Evolutionary conservation across 2,329 filamentous ascomycete genomes (phyloP).

Genomic region (Stenocarpella maydis): DNA sequence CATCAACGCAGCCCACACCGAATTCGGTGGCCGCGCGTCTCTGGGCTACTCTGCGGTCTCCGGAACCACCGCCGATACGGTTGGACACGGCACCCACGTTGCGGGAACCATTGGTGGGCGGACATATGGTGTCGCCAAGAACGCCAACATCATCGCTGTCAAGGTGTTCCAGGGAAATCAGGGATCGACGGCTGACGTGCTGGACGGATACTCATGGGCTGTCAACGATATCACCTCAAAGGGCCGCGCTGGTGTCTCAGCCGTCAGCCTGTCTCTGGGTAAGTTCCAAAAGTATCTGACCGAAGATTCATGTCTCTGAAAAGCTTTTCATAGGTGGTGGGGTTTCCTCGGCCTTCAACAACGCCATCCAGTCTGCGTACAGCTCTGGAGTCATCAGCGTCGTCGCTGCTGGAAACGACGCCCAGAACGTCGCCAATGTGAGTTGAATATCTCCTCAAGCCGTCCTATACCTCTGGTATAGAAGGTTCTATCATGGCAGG

Average conservation of each 20-base stretch:
- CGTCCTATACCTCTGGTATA: not conserved
- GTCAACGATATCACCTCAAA: constrained; percentile 38
- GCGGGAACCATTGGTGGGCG: constrained; percentile 44
- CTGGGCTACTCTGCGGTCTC: constrained; percentile 42
- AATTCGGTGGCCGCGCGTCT: constrained; percentile 43
- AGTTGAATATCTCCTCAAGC: not conserved
- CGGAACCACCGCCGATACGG: constrained; percentile 39
- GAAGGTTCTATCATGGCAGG: no score
- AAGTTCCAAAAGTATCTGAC: no score
- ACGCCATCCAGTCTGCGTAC: constrained; percentile 47
- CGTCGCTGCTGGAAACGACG: constrained; percentile 53
- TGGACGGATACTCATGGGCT: constrained; percentile 40
- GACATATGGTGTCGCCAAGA: constrained; percentile 46
- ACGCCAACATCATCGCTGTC: constrained; percentile 43
- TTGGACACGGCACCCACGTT: constrained; percentile 46
- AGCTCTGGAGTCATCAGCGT: constrained; percentile 49
- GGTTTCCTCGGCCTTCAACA: constrained; percentile 45
- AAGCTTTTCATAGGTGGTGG: constrained; percentile 22
- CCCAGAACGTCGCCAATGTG: constrained; percentile 41
- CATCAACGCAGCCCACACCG: constrained; percentile 47
- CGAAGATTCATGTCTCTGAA: not conserved
- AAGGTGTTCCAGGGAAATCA: constrained; percentile 41
- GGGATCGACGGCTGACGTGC: constrained; percentile 30
- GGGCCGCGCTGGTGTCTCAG: not conserved
- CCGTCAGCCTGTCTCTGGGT: constrained; percentile 18